Base-by-base conservation (phyloP, 2,329 filamentous ascomycete genomes). In the Aspergillus oerlinghausenensis region DNA sequence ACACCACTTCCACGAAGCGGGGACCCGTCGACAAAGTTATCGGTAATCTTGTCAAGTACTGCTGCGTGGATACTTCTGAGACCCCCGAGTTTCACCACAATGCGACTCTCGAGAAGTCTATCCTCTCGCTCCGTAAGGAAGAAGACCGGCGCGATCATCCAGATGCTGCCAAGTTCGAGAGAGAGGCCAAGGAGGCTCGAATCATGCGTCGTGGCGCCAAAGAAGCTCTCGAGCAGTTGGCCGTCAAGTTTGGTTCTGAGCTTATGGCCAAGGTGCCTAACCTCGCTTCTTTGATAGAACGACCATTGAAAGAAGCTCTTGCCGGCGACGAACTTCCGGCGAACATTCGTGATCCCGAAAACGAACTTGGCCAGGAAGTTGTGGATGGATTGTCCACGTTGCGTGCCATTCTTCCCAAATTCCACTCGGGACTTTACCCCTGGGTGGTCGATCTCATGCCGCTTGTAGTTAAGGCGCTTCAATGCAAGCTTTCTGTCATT, bases 21-120 rank as follows among this genome's bases (percentile, higher is more conserved):
- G 91, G 88, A 17, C 91, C 95, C 11, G 92, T 94, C 17, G 92
- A 97, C 72, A 99, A 99, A 77, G 89, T 99, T 14, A 92, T 97
- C 28, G 87, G 90, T 49, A 99, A 99, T 69, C 76, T 99, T 52
- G 90, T 96, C 76, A 97, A 97, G 70, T 99, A 97, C 75, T 96
- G 92, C 61, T 99, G 94, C 69, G 91, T 97, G 67, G 94, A 99
- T 71, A 96, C 95, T 1, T 93, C 94, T 0, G 95, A 99, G 73
- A 99, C 95, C 0, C 94, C 94, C 0, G 94, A 97, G 68, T 97
- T 97, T 71, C 85, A 88, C 4, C 87, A 89, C 28, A 94, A 97
- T 67, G 89, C 88, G 1, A 73, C 80, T 47, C 88, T 95, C 67
- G 89, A 88, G 49, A 86, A 87, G 61, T 88, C 88, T 14, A 94